Conservation (phyloP, 2,329 filamentous ascomycete genomes). For the Annulohypoxylon truncatum region DNA sequence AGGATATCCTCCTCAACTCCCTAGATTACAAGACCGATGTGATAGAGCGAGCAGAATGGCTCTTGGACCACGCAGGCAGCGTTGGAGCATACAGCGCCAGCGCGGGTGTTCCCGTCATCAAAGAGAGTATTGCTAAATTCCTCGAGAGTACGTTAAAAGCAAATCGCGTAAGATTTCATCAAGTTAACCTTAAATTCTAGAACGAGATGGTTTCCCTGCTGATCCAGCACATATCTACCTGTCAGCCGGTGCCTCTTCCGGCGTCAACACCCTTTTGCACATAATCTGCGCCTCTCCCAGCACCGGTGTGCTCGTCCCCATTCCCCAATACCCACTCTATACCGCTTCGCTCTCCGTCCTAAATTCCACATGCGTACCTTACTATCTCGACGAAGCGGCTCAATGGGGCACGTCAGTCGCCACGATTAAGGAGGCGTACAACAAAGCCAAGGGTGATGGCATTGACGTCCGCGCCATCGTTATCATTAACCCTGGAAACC, state of each 20-base stretch:
- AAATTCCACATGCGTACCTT: conserved; percentile 88
- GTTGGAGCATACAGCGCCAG: conserved; percentile 98
- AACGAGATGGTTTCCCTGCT: conserved; percentile 87
- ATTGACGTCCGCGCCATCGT: conserved; percentile 92
- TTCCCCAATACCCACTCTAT: conserved; percentile 98
- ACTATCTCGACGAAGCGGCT: conserved; percentile 88
- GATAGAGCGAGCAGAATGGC: conserved; percentile 81
- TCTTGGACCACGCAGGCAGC: conserved; percentile 86
- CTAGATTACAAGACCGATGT: conserved; percentile 93
- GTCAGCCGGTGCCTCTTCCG: conserved; percentile 89
- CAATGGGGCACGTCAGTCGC: conserved; percentile 89
- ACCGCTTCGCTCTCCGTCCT: conserved; percentile 90
- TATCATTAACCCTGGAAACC: conserved; percentile 98
- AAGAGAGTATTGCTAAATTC: conserved; percentile 90
- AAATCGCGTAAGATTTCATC: neutral
- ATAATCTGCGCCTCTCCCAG: conserved; percentile 83
- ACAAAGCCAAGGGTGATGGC: conserved; percentile 79
- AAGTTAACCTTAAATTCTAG: conserved; percentile 55
- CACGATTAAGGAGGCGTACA: conserved; percentile 79
- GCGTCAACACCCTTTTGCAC: conserved; percentile 92
- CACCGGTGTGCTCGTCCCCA: conserved; percentile 90
- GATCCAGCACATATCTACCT: conserved; percentile 87
- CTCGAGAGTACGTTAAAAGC: conserved; percentile 74
- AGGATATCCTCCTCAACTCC: conserved; percentile 77
- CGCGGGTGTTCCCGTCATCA: conserved; percentile 86